These are phyloP conservation scores for Cucurbita maxima DNA, from an alignment of 306 rosid genomes.

Conservation along the genomic window DNA sequence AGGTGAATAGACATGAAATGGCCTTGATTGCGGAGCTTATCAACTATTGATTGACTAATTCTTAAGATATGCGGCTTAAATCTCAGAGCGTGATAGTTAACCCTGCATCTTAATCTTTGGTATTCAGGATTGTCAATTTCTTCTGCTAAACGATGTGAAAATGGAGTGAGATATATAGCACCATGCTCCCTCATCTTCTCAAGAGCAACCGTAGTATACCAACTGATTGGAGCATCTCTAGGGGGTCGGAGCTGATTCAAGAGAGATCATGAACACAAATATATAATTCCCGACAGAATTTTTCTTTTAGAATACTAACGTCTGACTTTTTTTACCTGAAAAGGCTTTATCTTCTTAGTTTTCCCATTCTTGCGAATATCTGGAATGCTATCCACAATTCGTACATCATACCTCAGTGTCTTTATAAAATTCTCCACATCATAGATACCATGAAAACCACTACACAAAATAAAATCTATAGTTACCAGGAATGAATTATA, in stretches of 20 bases:
- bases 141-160: conserved; percentile 97
- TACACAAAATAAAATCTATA: conserved; percentile 16
- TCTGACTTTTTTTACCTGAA: conserved; percentile 40
- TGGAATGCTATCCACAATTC: conserved; percentile 75
- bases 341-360: conserved; percentile 78
- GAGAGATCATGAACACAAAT: conserved; percentile 3
- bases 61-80: conserved; percentile 84
- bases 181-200: conserved; percentile 84
- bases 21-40: conserved; percentile 82
- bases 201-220: conserved; percentile 76
- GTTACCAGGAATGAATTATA: background rate
- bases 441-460: conserved; percentile 90
- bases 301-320: conserved; percentile 3
- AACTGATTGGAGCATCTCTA: conserved; percentile 76
- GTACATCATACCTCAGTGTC: conserved; percentile 62
- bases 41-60: conserved; percentile 81
- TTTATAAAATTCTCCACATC: conserved; percentile 86
- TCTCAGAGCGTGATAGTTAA: conserved; percentile 86
- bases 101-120: conserved; percentile 94
- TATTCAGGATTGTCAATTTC: conserved; percentile 82
- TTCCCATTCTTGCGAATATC: conserved; percentile 60
- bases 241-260: conserved; percentile 71
- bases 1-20: conserved; percentile 95
- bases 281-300: background rate
- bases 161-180: conserved; percentile 89